A percentile compares a stretch with the other conserved stretches of the same genome.
Evolutionary conservation across 169 alveolate species (phyloP).

Genomic region (Sarcocystis neurona): DNA sequence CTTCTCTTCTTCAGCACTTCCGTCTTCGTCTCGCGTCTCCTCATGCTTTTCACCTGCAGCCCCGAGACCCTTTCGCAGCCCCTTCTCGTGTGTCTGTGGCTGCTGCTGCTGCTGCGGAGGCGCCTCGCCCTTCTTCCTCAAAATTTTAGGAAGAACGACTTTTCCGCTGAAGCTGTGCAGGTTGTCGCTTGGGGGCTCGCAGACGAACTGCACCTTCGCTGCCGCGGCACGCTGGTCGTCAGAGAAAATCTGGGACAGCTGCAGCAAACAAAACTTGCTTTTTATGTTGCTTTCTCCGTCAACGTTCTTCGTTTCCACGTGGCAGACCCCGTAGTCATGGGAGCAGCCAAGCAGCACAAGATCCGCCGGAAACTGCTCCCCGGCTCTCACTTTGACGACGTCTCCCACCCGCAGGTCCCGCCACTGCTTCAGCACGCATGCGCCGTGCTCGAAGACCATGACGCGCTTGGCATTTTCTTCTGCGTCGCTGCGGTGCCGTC

Average conservation of each 20-base stretch:
- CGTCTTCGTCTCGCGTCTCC: background rate
- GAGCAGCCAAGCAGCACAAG: slow-evolving; percentile 84
- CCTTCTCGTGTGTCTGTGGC: background rate
- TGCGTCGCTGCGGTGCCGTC: slow-evolving; percentile 86
- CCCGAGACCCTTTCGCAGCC: no score
- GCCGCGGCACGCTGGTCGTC: slow-evolving; percentile 72
- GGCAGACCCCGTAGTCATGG: slow-evolving; percentile 84
- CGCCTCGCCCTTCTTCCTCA: background rate
- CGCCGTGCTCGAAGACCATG: slow-evolving; percentile 48
- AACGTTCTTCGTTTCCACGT: slow-evolving; percentile 81
- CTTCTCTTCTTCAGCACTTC: background rate
- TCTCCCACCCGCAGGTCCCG: slow-evolving; percentile 90
- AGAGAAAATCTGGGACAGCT: slow-evolving; percentile 69
- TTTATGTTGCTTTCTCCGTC: slow-evolving; percentile 95
- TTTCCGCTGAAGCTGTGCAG: background rate
- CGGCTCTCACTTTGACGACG: slow-evolving; percentile 80
- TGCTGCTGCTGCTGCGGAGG: background rate
- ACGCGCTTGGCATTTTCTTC: slow-evolving; percentile 83
- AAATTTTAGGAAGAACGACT: background rate
- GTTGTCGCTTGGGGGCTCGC: slow-evolving; percentile 30
- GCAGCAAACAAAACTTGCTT: slow-evolving; percentile 77
- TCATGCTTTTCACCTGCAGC: background rate
- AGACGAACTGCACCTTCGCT: slow-evolving; percentile 21
- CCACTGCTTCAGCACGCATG: slow-evolving; percentile 73
- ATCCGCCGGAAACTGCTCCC: slow-evolving; percentile 93